Conservation (phyloP, 2,329 filamentous ascomycete genomes). For the Atkinsonella hypoxylon region DNA sequence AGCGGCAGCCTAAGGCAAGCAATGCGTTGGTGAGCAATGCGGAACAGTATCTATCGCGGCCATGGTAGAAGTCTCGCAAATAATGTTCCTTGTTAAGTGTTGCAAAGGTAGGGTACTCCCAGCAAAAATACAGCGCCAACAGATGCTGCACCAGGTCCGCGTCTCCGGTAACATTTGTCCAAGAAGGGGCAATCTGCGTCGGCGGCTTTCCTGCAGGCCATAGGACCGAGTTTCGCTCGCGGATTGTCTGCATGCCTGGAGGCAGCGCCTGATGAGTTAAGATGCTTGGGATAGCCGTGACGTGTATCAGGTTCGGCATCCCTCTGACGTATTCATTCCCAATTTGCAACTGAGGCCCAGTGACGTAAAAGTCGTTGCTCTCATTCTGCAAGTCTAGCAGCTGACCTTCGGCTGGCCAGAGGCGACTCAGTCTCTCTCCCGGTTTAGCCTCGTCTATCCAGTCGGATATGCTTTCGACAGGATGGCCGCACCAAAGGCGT, state of each 20-base stretch:
- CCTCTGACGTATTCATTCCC: background rate
- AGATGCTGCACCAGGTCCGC: slow-evolving; percentile 47
- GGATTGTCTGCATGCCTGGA: background rate
- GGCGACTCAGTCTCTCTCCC: too few species aligned
- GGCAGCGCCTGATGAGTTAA: background rate
- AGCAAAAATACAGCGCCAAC: slow-evolving; percentile 57
- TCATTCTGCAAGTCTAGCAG: background rate
- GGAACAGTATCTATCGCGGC: slow-evolving; percentile 52
- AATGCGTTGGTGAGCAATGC: slow-evolving; percentile 53
- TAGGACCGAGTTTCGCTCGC: background rate
- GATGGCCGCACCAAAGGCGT: slow-evolving; percentile 39
- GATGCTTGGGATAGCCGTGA: background rate
- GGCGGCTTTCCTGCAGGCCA: slow-evolving; percentile 14
- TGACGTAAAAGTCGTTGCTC: background rate
- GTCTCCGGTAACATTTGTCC: slow-evolving; percentile 52
- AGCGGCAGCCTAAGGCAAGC: slow-evolving; percentile 52
- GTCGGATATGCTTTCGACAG: slow-evolving; percentile 41
- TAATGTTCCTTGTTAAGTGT: slow-evolving; percentile 61
- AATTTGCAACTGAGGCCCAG: background rate
- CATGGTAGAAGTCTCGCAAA: slow-evolving; percentile 48
- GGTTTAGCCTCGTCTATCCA: slow-evolving; percentile 28
- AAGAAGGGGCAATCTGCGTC: slow-evolving; percentile 23
- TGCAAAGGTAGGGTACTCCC: slow-evolving; percentile 63
- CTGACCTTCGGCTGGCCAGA: background rate
- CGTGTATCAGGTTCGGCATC: background rate